These are phyloP conservation scores for Euphorbia celastroides DNA, from an alignment of 441 rosid species.

Conservation along the genomic window DNA sequence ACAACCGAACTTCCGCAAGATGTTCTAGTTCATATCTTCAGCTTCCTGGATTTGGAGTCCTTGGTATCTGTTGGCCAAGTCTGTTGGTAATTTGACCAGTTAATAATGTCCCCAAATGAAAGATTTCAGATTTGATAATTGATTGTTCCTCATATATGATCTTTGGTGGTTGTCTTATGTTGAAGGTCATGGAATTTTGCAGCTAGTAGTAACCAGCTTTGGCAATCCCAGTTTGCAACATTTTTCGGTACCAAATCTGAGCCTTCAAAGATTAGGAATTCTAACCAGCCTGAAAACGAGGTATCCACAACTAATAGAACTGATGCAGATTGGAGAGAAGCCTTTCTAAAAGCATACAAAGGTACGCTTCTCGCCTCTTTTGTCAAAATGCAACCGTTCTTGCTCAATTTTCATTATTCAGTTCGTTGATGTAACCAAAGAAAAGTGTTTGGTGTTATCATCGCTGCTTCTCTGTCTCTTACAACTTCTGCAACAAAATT, in stretches of 20 bases:
- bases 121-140: not conserved
- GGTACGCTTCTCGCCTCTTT: constrained; percentile 30
- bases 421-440: too few relatives aligned
- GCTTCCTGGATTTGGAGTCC: constrained; percentile 59
- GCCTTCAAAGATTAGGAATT: too few relatives aligned
- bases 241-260: too few relatives aligned
- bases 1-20: constrained; percentile 65
- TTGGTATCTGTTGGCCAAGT: constrained; percentile 51
- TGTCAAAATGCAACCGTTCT: too few relatives aligned
- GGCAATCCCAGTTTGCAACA: constrained; percentile 46
- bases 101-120: too few relatives aligned
- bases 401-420: too few relatives aligned
- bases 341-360: constrained; percentile 41
- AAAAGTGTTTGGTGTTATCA: too few relatives aligned
- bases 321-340: constrained; percentile 52
- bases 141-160: not conserved
- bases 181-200: constrained; percentile 81
- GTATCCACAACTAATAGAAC: constrained; percentile 12
- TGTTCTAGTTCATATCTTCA: constrained; percentile 55
- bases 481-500: too few relatives aligned
- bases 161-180: constrained; percentile 11
- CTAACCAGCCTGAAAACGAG: too few relatives aligned
- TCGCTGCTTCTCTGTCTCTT: too few relatives aligned
- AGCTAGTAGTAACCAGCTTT: constrained; percentile 47
- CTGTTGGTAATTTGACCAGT: constrained; percentile 17